phyloP scores from a whole-genome alignment of 2,329 filamentous ascomycete genomes.

The Waltergamsia citrina region DNA sequence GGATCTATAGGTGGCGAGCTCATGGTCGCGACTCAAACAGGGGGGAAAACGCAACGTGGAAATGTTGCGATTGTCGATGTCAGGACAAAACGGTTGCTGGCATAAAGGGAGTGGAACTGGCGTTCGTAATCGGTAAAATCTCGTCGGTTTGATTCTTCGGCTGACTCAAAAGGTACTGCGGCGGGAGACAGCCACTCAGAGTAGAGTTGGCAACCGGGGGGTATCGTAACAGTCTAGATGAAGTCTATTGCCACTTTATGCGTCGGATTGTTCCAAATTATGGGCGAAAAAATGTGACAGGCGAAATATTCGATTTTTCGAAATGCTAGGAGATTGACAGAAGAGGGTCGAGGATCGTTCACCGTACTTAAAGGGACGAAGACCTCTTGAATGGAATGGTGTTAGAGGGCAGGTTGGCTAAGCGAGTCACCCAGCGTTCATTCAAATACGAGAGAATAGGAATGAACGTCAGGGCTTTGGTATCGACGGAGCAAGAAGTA shows the following conservation, averaged over 20 bases:
- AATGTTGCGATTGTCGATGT: not conserved
- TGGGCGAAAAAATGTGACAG: no score
- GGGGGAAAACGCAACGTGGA: not conserved
- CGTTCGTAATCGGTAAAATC: not conserved
- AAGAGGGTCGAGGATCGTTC: slow-evolving; percentile 3
- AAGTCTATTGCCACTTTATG: no score
- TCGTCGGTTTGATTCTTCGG: not conserved
- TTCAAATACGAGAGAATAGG: not conserved
- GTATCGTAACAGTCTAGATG: no score
- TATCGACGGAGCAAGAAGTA: not conserved
- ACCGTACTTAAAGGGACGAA: slow-evolving; percentile 7
- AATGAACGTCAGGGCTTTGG: no score
- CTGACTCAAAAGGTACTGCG: not conserved
- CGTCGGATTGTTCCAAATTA: no score
- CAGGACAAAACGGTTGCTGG: not conserved
- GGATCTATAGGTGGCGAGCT: slow-evolving; percentile 58
- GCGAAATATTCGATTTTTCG: no score
- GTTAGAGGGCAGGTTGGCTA: not conserved
- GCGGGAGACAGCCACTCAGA: not conserved
- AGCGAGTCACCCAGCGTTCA: not conserved
- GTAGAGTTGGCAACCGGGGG: not conserved
- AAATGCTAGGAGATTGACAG: not conserved
- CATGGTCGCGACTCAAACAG: slow-evolving; percentile 24
- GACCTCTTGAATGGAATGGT: not conserved
- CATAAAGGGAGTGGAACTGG: not conserved